Evolutionary conservation across 2,329 filamentous ascomycete genomes (phyloP).

Genomic region (Sarocladium strictum): DNA sequence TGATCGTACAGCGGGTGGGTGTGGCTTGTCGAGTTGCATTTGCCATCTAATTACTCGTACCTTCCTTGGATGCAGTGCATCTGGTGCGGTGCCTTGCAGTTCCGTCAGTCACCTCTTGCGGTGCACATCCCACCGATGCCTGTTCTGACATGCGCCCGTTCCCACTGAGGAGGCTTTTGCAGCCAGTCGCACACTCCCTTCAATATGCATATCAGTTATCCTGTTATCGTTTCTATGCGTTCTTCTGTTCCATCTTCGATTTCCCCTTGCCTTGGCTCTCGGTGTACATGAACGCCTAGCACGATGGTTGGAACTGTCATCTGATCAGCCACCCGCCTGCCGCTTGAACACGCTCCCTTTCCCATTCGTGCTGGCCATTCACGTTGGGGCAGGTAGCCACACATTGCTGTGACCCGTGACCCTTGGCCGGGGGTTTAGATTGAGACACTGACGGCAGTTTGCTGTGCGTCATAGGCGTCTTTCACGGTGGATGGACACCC

Average conservation of each 20-base stretch:
- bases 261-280: neutral
- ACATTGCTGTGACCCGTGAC: conserved; percentile 3
- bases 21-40: conserved; percentile 2
- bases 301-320: no score
- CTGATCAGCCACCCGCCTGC: conserved; percentile 1
- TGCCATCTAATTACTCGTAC: neutral
- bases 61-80: neutral
- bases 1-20: neutral
- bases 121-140: neutral
- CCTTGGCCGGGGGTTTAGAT: conserved; percentile 3
- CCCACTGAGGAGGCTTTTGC: no score
- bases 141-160: no score
- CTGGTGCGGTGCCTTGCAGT: neutral
- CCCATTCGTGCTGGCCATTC: neutral
- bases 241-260: no score
- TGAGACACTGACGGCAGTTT: neutral
- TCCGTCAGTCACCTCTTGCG: neutral
- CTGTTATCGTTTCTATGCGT: no score
- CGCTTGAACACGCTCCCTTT: neutral
- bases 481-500: neutral
- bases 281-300: no score
- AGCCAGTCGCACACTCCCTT: neutral
- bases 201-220: no score
- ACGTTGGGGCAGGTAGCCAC: conserved; percentile 3
- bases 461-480: conserved; percentile 1